Percentiles rank a stretch among this genome's conserved stretches.
phyloP scores from a whole-genome alignment of 495 filamentous ascomycete genomes.

The Neurospora cerealis region DNA sequence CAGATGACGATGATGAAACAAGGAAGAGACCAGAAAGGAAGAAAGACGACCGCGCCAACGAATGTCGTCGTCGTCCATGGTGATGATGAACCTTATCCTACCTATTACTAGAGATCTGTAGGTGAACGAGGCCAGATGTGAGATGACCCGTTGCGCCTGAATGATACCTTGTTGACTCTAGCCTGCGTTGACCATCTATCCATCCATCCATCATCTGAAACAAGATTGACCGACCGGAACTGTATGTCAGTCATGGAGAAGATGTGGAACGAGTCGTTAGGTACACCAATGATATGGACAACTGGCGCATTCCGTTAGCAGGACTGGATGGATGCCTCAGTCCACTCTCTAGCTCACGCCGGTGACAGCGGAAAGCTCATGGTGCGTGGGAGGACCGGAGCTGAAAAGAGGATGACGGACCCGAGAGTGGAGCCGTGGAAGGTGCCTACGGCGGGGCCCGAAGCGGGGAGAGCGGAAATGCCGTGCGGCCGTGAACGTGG shows the following conservation, averaged over 20 bases:
- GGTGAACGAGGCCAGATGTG: not conserved
- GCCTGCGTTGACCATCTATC: not conserved
- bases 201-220: not conserved
- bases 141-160: not conserved
- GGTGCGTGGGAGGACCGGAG: not conserved
- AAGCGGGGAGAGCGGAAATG: not conserved
- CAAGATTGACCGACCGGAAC: not conserved
- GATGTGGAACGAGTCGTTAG: not conserved
- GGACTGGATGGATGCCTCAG: not conserved
- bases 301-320: not conserved
- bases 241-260: not conserved
- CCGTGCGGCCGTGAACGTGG: not conserved
- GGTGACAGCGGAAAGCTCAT: not conserved
- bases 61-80: not conserved
- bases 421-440: not conserved
- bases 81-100: not conserved
- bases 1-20: not conserved
- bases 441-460: not conserved
- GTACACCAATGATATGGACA: not conserved
- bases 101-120: not conserved
- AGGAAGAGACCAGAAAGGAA: not conserved
- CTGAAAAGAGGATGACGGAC: not conserved
- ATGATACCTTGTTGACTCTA: not conserved
- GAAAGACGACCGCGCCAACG: not conserved
- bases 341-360: not conserved